Evolutionary conservation across 257 asterid species (phyloP), one percentile per base, ranked within the genome.

Genomic region (Nicotiana tomentosiformis): DNA sequence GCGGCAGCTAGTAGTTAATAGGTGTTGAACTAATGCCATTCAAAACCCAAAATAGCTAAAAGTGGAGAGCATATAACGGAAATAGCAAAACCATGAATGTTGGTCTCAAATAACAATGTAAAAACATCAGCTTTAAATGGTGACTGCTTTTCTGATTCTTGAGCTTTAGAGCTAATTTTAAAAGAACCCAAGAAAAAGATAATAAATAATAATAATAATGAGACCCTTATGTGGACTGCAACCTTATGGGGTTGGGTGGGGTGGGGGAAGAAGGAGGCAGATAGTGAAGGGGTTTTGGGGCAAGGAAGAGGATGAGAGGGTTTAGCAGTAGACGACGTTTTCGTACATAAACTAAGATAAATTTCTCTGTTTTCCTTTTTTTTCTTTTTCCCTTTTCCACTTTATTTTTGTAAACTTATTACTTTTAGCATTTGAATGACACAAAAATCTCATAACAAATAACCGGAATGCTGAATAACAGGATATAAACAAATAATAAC

Each of bases 1-100:
- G 85, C 83, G 86, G 84, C 84, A 66, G 49, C 55, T 67, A 83
- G 84, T 67, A 64, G 86, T 84, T 23, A 82, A 68, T 56, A 85
- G 67, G 32, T 77, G 87, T 17, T 86, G 83, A 11, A 68, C 68
- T 65, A 77, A 35, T 37, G 82, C 84, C 88, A 86, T 88, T 57
- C 62, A n/a, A 43, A 60, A 65, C 77, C 80, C 80, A 53, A 74
- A 32, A 43, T 66, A 81, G 58, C 77, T 55, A 15, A 72, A 1
- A 77, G 39, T 72, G 14, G 3, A 20, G 5, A 20, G 60, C 8
- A 20, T 1, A 20, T 72, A 72, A 23, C 14, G 78, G 4, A 20
- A 43, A 72, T 60, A 72, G 14, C 20, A 23, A 12, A 72, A 72
- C 78, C 62, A 74, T 74, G 39, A 74, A 74, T 26, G 6, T 49